Base-by-base conservation (phyloP, 345 rosid genomes). In the Corymbia maculata region DNA sequence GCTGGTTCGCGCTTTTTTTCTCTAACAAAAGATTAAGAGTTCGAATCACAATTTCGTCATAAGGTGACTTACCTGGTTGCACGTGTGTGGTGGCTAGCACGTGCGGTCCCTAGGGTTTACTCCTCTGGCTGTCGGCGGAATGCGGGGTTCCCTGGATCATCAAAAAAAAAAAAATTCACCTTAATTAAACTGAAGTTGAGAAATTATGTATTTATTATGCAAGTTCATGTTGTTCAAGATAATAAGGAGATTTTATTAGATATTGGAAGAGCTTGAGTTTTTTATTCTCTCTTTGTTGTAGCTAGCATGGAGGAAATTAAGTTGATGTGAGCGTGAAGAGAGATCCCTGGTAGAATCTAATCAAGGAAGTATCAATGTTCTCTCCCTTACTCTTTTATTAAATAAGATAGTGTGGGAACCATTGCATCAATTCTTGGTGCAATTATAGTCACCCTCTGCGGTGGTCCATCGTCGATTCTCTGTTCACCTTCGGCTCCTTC, bases 391-490 rank as follows among this genome's bases (percentile, higher is more conserved):
- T n/a, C 42, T 64, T 36, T 64, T 32, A 64, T 64, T 13, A 64
- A 6, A n/a, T 64, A 6, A 36, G 75, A 19, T 64, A 64, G 75
- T 4, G 8, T 87, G 17, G 91, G 92, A 85, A 79, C 89, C 52
- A 52, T 85, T n/a, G 85, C 85, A 49, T 88, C 91, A 6, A 79
- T 89, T 36, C 68, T 85, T 13, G 91, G 90, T 28, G 92, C 90
- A 26, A 87, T 85, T 13, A 21, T 87, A 14, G 89, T 89, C 15
- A 85, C 90, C 10, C 88, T 57, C 49, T 88, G 89, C 91, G 87
- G 79, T 47, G 92, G 91, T 52, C 87, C 57, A 22, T 53, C 89
- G 14, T 53, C 89, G 14, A 80, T 89, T 28, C 32, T 87, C n/a
- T 24, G 13, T 9, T 75, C 30, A 6, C 15, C 88, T 9, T n/a